These are phyloP conservation scores for Candida fluviatilis DNA, from an alignment of 805 yeast species.

Conservation along the genomic window DNA sequence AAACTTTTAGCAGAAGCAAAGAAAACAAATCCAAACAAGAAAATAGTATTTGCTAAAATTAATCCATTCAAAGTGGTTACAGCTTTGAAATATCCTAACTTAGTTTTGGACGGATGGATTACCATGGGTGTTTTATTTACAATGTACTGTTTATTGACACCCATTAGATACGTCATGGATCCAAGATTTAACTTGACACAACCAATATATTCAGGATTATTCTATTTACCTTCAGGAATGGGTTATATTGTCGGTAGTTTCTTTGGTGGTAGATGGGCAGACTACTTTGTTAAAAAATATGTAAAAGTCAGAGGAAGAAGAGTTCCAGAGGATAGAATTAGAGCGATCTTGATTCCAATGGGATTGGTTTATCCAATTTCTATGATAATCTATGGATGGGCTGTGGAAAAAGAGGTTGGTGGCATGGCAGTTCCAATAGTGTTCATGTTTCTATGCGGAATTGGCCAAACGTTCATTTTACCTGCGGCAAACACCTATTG, in stretches of 20 bases:
- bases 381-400: constrained; percentile 52
- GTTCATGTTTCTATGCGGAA: constrained; percentile 43
- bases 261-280: constrained; percentile 52
- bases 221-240: constrained; percentile 54
- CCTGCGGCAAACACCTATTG: constrained; percentile 56
- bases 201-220: constrained; percentile 49
- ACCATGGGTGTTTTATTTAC: constrained; percentile 41
- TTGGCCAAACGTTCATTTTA: constrained; percentile 49
- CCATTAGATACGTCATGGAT: constrained; percentile 52
- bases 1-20: constrained; percentile 18
- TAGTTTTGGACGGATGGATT: constrained; percentile 41
- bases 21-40: constrained; percentile 17
- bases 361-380: constrained; percentile 45
- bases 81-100: constrained; percentile 40
- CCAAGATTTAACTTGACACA: constrained; percentile 47
- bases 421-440: constrained; percentile 54
- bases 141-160: constrained; percentile 52
- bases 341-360: constrained; percentile 34
- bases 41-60: constrained; percentile 38
- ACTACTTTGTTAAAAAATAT: constrained; percentile 41
- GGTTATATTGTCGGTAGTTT: constrained; percentile 50
- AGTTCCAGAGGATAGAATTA: constrained; percentile 50
- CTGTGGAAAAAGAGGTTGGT: constrained; percentile 44
- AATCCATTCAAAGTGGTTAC: constrained; percentile 45
- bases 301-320: constrained; percentile 39